A percentile compares a stretch with the other conserved stretches of the same genome.
Evolutionary conservation across 2,329 filamentous ascomycete genomes (phyloP).

Genomic region (Tothia fuscella): DNA sequence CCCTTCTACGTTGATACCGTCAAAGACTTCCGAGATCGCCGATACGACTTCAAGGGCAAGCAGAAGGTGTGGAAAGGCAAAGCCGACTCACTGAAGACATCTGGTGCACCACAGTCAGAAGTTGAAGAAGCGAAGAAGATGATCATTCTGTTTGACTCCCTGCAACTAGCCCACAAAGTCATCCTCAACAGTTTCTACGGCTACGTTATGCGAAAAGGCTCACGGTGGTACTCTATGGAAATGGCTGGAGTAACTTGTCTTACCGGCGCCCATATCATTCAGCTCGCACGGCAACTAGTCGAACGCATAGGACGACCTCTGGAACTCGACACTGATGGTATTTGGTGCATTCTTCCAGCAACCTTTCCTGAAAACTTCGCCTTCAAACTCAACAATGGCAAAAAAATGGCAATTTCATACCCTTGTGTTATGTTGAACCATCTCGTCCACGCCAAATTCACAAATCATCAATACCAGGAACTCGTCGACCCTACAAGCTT

Average conservation of each 20-base stretch:
- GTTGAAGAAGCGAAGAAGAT: slow-evolving; percentile 97
- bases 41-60: slow-evolving; percentile 97
- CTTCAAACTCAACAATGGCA: slow-evolving; percentile 90
- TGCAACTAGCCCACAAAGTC: slow-evolving; percentile 96
- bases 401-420: slow-evolving; percentile 93
- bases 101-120: slow-evolving; percentile 63
- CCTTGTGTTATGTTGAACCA: slow-evolving; percentile 99
- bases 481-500: slow-evolving; percentile 67
- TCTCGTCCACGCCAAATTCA: slow-evolving; percentile 85
- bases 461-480: slow-evolving; percentile 94
- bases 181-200: slow-evolving; percentile 99
- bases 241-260: slow-evolving; percentile 98
- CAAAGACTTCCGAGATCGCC: slow-evolving; percentile 86
- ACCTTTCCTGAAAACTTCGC: slow-evolving; percentile 94
- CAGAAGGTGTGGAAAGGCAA: slow-evolving; percentile 99
- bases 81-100: slow-evolving; percentile 70
- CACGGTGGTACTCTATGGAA: slow-evolving; percentile 97
- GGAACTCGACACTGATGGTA: slow-evolving; percentile 95
- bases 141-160: slow-evolving; percentile 89
- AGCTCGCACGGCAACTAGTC: slow-evolving; percentile 85
- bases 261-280: slow-evolving; percentile 92
- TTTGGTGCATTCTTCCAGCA: slow-evolving; percentile 97
- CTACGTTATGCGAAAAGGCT: slow-evolving; percentile 98
- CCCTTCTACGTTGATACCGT: slow-evolving; percentile 98
- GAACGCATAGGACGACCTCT: slow-evolving; percentile 86